A percentile compares a stretch with the other conserved stretches of the same genome.
Evolutionary conservation across 2,329 filamentous ascomycete species (phyloP).

Genomic region (Clarireedia paspali): DNA sequence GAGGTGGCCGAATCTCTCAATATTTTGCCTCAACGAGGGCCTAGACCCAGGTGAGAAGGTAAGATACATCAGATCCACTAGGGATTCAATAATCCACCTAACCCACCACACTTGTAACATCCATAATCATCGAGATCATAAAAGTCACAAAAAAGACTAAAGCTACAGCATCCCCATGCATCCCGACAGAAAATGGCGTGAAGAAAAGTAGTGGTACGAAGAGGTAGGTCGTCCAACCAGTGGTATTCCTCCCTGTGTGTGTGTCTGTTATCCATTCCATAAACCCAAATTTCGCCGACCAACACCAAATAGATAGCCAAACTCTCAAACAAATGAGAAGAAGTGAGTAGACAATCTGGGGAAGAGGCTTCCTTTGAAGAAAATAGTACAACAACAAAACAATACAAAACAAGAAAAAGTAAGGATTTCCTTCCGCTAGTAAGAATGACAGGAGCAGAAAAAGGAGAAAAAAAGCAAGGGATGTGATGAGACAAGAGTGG

Average conservation of each 20-base stretch:
- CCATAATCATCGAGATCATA: constrained; percentile 29
- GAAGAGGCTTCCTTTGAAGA: constrained; percentile 1
- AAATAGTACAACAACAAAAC: constrained; percentile 16
- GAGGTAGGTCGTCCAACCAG: constrained; percentile 29
- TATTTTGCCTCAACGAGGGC: constrained; percentile 28
- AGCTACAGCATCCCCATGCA: constrained; percentile 29
- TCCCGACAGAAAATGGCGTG: constrained; percentile 29
- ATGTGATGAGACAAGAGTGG: constrained; percentile 32
- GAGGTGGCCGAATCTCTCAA: constrained; percentile 33
- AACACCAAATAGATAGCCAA: constrained; percentile 11
- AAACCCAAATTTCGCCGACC: no score
- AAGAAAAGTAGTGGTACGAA: constrained; percentile 25
- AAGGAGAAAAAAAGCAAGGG: constrained; percentile 22
- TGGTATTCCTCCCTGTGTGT: constrained; percentile 15
- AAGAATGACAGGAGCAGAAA: constrained; percentile 26
- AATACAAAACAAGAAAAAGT: constrained; percentile 27
- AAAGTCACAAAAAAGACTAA: constrained; percentile 23
- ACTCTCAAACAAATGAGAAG: constrained; percentile 7
- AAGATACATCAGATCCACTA: constrained; percentile 21
- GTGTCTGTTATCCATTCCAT: constrained; percentile 6
- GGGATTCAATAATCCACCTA: constrained; percentile 20
- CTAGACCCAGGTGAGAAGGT: constrained; percentile 11
- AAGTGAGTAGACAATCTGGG: background rate
- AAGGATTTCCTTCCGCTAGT: constrained; percentile 24
- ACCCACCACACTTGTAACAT: constrained; percentile 25